Evolutionary conservation across 345 rosid species (phyloP).

Genomic region (Populus pruinosa): DNA sequence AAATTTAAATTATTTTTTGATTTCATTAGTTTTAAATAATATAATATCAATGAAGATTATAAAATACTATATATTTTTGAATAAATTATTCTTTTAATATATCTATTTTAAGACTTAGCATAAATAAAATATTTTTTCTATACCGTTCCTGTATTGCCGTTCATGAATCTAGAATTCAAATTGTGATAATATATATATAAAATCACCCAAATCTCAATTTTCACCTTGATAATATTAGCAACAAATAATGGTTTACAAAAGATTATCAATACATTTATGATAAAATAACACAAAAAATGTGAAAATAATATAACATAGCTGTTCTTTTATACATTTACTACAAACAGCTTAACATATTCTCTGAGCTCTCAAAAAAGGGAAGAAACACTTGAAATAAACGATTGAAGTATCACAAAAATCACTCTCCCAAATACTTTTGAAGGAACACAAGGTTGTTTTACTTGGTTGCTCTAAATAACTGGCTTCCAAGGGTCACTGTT

Average conservation of each 20-base stretch:
- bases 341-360: slow-evolving; percentile 67
- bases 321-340: slow-evolving; percentile 73
- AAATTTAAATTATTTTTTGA: too few relatives aligned
- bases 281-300: slow-evolving; percentile 23
- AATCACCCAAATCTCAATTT: slow-evolving; percentile 27
- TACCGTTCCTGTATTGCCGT: too few relatives aligned
- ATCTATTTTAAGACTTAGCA: too few relatives aligned
- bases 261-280: slow-evolving; percentile 38
- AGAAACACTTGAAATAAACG: slow-evolving; percentile 6
- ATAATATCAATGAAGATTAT: too few relatives aligned
- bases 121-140: too few relatives aligned
- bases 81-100: too few relatives aligned
- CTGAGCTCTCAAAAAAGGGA: slow-evolving; percentile 10
- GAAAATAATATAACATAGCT: slow-evolving; percentile 41
- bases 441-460: slow-evolving; percentile 24
- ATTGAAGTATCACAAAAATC: slow-evolving; percentile 38
- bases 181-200: neutral
- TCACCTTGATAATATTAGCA: slow-evolving; percentile 41
- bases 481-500: slow-evolving; percentile 83
- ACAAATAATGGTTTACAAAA: slow-evolving; percentile 49
- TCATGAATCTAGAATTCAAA: too few relatives aligned
- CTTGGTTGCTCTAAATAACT: slow-evolving; percentile 56
- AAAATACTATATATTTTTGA: too few relatives aligned
- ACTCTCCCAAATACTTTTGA: slow-evolving; percentile 16
- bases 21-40: too few relatives aligned